phyloP scores from a whole-genome alignment of 1,284 basidiomycete species.

The Waitea zeae region DNA sequence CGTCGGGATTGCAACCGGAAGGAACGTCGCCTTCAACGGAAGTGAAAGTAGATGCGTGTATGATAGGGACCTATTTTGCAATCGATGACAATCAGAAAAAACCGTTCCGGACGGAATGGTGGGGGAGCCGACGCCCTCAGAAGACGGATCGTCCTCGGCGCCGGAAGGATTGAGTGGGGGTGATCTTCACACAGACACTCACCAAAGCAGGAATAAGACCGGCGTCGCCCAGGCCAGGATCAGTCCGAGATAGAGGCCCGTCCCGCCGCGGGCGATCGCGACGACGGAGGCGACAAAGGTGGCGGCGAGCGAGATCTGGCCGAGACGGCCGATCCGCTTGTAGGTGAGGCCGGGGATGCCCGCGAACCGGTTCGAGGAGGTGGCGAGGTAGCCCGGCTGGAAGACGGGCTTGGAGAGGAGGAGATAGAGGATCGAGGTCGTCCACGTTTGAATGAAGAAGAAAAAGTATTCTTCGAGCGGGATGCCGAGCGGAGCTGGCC shows the following conservation, averaged over 20 bases:
- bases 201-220: conserved; percentile 11
- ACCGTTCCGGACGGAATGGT: too few relatives aligned
- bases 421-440: conserved; percentile 12
- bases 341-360: not conserved
- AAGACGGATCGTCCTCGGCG: too few relatives aligned
- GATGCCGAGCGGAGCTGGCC: conserved; percentile 10
- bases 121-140: too few relatives aligned
- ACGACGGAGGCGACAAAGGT: conserved; percentile 7
- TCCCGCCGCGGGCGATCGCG: conserved; percentile 6
- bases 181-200: too few relatives aligned
- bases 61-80: not conserved
- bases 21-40: conserved; percentile 2
- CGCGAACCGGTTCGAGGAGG: not conserved
- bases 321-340: too few relatives aligned
- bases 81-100: too few relatives aligned
- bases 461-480: conserved; percentile 15
- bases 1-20: conserved; percentile 10
- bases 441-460: conserved; percentile 14
- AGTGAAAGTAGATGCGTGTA: not conserved
- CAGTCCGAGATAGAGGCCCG: conserved; percentile 10
- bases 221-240: conserved; percentile 12
- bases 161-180: too few relatives aligned
- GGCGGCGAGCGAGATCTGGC: conserved; percentile 3
- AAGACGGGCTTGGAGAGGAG: conserved; percentile 10
- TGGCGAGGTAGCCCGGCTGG: conserved; percentile 8